Conservation (phyloP, 2,329 filamentous ascomycete genomes). For the Fusarium sp. region DNA sequence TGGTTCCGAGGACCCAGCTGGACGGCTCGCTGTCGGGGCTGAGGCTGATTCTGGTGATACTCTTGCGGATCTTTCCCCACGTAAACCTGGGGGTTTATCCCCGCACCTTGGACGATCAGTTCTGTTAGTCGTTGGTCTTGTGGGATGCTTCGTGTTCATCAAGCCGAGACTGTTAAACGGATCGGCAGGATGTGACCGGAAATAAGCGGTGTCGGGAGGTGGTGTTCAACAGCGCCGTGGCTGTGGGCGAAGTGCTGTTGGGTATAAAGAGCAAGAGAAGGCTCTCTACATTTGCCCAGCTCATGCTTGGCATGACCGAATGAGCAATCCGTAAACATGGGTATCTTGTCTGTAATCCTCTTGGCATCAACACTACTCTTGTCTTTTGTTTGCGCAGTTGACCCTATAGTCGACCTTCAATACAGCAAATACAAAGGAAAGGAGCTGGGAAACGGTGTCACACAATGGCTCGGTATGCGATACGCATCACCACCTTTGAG, state of each 20-base stretch:
- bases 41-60: not conserved
- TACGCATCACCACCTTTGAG: conserved; percentile 79
- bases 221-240: not conserved
- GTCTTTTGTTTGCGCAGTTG: conserved; percentile 19
- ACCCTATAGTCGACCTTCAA: conserved; percentile 66
- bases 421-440: conserved; percentile 76
- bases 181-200: not conserved
- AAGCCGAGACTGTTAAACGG: not conserved
- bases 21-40: not conserved
- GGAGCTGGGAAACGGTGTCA: conserved; percentile 67
- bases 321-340: not conserved
- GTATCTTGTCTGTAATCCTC: not conserved
- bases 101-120: not conserved
- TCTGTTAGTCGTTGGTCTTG: not conserved
- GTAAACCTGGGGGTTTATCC: not conserved
- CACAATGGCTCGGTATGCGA: conserved; percentile 80
- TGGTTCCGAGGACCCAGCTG: not conserved
- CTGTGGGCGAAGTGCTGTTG: not conserved
- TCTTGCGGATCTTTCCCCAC: conserved; percentile 4
- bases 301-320: not conserved
- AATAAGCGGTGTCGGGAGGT: not conserved
- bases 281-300: not conserved
- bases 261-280: not conserved
- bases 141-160: not conserved
- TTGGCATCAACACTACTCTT: conserved; percentile 15